Conservation (phyloP, 306 rosid genomes). For the Cajanus cajan region DNA sequence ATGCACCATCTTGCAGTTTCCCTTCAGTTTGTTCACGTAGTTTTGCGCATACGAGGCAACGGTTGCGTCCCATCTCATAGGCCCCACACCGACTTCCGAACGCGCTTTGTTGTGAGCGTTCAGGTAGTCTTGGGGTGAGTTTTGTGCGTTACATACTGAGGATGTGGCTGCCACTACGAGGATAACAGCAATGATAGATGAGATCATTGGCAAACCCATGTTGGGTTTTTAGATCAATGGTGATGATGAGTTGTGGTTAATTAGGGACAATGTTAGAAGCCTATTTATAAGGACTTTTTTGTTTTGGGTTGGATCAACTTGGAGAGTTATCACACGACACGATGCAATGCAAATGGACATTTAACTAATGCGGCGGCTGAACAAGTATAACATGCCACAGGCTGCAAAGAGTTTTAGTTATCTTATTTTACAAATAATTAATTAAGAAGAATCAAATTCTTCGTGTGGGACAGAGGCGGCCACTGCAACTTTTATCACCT, state of each 20-base stretch:
- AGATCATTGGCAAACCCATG: neutral
- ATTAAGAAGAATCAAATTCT: neutral
- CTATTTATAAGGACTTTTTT: neutral
- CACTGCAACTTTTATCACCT: neutral
- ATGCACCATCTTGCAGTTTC: conserved; percentile 29
- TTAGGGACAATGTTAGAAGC: neutral
- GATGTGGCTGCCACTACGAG: neutral
- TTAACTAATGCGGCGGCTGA: conserved; percentile 10
- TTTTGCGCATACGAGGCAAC: conserved; percentile 36
- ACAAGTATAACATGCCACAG: neutral
- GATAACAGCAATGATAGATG: conserved; percentile 1
- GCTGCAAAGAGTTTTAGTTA: neutral
- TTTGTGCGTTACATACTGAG: conserved; percentile 25
- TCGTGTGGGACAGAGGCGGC: neutral
- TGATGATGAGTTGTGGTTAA: too few relatives aligned
- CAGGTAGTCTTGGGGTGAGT: conserved; percentile 41
- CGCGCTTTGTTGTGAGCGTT: conserved; percentile 48
- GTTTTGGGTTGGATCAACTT: neutral
- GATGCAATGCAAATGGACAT: neutral
- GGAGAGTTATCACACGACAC: neutral
- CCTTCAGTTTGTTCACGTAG: conserved; percentile 28
- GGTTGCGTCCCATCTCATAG: conserved; percentile 20
- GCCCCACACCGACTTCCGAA: conserved; percentile 36
- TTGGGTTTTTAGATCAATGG: neutral
- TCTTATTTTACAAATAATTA: neutral